Base-by-base conservation (phyloP, 2,329 filamentous ascomycete genomes). In the Neonectria faginata region DNA sequence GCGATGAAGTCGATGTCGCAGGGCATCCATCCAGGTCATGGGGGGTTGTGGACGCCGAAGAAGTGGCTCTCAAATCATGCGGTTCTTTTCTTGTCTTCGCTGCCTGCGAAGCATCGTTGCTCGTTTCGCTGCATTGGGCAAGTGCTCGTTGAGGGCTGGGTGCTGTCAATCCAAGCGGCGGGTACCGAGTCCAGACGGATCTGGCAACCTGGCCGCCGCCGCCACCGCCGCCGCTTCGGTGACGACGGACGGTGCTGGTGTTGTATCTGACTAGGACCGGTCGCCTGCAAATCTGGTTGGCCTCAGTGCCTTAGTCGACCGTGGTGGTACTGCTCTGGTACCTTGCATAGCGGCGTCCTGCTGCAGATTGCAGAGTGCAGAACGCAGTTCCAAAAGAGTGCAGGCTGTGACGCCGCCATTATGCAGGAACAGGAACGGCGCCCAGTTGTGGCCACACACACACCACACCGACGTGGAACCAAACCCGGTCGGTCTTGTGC, bases 401-500 rank as follows among this genome's bases (percentile, higher is more conserved):
- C 50, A 54, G 67, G 66, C 66, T 65, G 60, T 67, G 65, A 65
- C 68, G 62, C 62, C 68, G 65, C 70, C 64, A 62, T 68, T 66
- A 74, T 74, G 72, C 72, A 74, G 72, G 72, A 74, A 74, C 71
- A 73, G 66, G 70, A 73, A 70, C 70, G 56, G 62, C 56, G 61
- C 64, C 64, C 71, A 71, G 63, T 67, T 66, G 59, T 72, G 65
- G 55, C 61, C 59, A 65, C 62, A 58, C 54, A 59, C 59, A 65
- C 62, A 58, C 54, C 56, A 60, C 65, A 57, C 57, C 66, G 61
- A 64, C 60, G 62, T 67, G 36, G 60, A 55, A 69, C 39, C 61
- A 52, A 52, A 68, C 39, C 61, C 57, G 44, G 42, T 56, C 18
- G 39, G n/a, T 36, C 42, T 57, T 58, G 55, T 59, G 60, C 60